A percentile compares a stretch with the other conserved stretches of the same genome.
Conservation (phyloP, 331 rosid genomes). For the Erythrophleum ivorense region DNA sequence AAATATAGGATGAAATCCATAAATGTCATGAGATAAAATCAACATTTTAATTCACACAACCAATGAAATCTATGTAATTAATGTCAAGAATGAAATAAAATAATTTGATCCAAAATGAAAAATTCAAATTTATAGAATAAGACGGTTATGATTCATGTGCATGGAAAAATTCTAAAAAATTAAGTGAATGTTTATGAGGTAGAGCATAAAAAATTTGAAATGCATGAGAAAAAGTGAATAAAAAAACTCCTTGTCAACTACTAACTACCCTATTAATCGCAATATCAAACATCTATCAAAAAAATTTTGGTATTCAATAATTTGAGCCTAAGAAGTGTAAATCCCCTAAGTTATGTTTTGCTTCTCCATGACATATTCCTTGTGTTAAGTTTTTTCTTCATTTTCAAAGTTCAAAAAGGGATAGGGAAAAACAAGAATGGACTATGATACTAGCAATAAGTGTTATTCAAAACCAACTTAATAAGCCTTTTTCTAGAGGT, state of each 20-base stretch:
- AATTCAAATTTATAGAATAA: no score
- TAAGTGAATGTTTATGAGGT: slow-evolving; percentile 35
- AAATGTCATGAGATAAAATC: no score
- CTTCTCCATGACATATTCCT: slow-evolving; percentile 37
- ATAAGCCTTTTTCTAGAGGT: no score
- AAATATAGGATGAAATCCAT: no score
- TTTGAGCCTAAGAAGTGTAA: slow-evolving; percentile 14
- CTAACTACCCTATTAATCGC: background rate
- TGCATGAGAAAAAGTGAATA: slow-evolving; percentile 30
- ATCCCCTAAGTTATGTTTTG: slow-evolving; percentile 32
- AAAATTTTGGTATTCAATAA: background rate
- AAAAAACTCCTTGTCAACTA: slow-evolving; percentile 18
- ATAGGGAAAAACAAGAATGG: background rate
- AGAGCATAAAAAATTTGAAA: slow-evolving; percentile 15
- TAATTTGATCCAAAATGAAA: no score
- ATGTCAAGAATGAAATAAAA: no score
- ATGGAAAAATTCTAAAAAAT: no score
- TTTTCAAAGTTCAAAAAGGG: slow-evolving; percentile 38
- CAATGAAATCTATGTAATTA: no score
- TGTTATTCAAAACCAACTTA: no score
- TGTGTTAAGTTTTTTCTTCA: slow-evolving; percentile 31
- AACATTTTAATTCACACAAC: no score
- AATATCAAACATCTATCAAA: no score
- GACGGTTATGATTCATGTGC: no score
- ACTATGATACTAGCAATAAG: background rate